A percentile compares a stretch with the other conserved stretches of the same genome.
Conservation (phyloP, 2,329 filamentous ascomycete species). For the Magnaporthiopsis incrustans region DNA sequence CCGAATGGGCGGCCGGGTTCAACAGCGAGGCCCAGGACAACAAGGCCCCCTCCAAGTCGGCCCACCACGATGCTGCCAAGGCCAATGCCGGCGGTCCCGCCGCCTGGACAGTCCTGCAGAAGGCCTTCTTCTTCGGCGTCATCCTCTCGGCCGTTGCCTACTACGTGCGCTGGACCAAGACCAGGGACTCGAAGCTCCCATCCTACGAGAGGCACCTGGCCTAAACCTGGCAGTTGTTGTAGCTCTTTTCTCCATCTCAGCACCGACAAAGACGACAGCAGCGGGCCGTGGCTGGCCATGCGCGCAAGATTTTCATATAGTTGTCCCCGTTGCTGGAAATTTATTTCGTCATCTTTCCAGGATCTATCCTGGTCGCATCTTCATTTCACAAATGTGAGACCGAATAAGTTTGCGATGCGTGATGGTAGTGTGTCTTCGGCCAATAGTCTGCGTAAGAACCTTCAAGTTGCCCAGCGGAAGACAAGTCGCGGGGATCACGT, state of each 20-base stretch:
- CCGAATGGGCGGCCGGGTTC: constrained; percentile 29
- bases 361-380: neutral
- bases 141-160: constrained; percentile 37
- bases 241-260: neutral
- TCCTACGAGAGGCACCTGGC: constrained; percentile 37
- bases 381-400: neutral
- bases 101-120: constrained; percentile 36
- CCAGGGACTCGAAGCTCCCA: constrained; percentile 20
- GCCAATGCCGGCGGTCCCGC: neutral
- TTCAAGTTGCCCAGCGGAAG: neutral
- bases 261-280: neutral
- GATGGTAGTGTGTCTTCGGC: neutral
- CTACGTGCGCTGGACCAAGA: constrained; percentile 32
- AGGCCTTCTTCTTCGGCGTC: constrained; percentile 41
- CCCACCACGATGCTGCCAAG: constrained; percentile 16
- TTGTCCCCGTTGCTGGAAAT: neutral
- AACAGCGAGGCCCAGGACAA: constrained; percentile 20
- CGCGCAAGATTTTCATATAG: neutral
- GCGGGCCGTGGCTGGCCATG: neutral
- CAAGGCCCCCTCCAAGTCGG: constrained; percentile 12
- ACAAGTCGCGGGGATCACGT: neutral
- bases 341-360: neutral
- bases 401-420: neutral
- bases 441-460: neutral
- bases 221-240: constrained; percentile 15